Conservation (phyloP, 257 asterid species). For the Fraxinus excelsior region DNA sequence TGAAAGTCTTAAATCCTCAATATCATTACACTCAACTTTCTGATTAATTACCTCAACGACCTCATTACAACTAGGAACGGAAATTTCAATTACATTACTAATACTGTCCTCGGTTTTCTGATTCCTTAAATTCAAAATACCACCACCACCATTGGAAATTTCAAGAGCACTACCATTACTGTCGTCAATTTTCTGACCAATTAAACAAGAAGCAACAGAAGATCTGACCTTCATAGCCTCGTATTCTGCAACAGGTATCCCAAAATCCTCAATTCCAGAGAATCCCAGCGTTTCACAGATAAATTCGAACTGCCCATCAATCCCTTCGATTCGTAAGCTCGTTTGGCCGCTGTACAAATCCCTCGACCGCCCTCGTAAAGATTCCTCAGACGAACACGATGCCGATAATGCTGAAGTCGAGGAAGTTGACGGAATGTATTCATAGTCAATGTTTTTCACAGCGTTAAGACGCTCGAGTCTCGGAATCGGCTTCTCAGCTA, state of each 20-base stretch:
- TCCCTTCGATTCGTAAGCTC: conserved; percentile 75
- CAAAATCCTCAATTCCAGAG: conserved; percentile 75
- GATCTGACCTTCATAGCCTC: conserved; percentile 71
- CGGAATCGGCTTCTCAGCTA: conserved; percentile 46
- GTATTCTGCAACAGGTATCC: conserved; percentile 65
- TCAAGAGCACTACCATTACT: conserved; percentile 16
- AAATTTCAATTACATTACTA: conserved; percentile 16
- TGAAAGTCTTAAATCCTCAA: conserved; percentile 23
- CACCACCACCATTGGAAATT: conserved; percentile 13
- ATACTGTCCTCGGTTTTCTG: conserved; percentile 27
- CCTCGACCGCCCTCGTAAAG: conserved; percentile 53
- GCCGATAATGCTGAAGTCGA: conserved; percentile 56
- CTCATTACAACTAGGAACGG: not conserved
- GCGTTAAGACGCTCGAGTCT: conserved; percentile 78
- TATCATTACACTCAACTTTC: conserved; percentile 24
- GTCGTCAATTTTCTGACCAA: conserved; percentile 27
- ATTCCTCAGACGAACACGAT: conserved; percentile 37
- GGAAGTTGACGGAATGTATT: conserved; percentile 43
- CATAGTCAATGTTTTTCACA: conserved; percentile 63
- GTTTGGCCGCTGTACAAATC: conserved; percentile 53
- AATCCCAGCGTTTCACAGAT: conserved; percentile 62
- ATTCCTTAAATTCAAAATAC: conserved; percentile 24
- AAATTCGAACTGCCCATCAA: conserved; percentile 58
- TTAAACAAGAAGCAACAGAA: conserved; percentile 44
- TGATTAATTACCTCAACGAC: conserved; percentile 24